These are phyloP conservation scores for Penicillium concentricum DNA, from an alignment of 2,329 filamentous ascomycete genomes.

Conservation along the genomic window DNA sequence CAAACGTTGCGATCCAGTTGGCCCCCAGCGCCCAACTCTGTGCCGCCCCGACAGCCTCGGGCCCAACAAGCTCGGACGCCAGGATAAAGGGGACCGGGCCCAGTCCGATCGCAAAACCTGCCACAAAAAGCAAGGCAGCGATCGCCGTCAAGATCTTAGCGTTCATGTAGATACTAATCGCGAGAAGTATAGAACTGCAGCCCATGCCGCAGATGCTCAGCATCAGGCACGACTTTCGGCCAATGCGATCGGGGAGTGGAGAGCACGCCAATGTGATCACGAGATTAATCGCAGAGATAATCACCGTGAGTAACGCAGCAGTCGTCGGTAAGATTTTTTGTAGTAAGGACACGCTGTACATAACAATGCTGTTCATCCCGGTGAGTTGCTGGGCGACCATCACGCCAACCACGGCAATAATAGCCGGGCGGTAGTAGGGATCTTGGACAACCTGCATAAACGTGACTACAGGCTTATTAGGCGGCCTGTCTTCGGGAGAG, in stretches of 20 bases:
- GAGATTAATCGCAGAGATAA: constrained; percentile 84
- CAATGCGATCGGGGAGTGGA: constrained; percentile 81
- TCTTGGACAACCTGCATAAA: constrained; percentile 65
- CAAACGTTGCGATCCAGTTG: constrained; percentile 87
- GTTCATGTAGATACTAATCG: constrained; percentile 72
- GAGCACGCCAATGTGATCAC: constrained; percentile 77
- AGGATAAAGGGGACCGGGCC: constrained; percentile 95
- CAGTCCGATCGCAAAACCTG: constrained; percentile 83
- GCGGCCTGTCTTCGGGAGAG: constrained; percentile 61
- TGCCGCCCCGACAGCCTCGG: constrained; percentile 85
- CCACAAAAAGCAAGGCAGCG: constrained; percentile 80
- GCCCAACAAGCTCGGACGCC: constrained; percentile 82
- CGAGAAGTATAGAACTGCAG: constrained; percentile 70
- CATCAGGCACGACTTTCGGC: constrained; percentile 81
- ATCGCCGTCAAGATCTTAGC: constrained; percentile 75
- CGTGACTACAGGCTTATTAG: constrained; percentile 66
- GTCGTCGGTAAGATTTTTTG: constrained; percentile 76
- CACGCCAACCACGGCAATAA: constrained; percentile 80
- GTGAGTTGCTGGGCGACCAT: constrained; percentile 93
- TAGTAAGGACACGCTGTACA: constrained; percentile 94
- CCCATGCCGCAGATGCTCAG: constrained; percentile 84
- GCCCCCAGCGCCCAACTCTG: constrained; percentile 85
- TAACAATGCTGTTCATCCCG: constrained; percentile 94
- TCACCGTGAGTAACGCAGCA: constrained; percentile 79
- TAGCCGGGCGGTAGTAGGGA: constrained; percentile 66